Conservation (phyloP, 306 rosid genomes). For the Lathyrus tuberosus region DNA sequence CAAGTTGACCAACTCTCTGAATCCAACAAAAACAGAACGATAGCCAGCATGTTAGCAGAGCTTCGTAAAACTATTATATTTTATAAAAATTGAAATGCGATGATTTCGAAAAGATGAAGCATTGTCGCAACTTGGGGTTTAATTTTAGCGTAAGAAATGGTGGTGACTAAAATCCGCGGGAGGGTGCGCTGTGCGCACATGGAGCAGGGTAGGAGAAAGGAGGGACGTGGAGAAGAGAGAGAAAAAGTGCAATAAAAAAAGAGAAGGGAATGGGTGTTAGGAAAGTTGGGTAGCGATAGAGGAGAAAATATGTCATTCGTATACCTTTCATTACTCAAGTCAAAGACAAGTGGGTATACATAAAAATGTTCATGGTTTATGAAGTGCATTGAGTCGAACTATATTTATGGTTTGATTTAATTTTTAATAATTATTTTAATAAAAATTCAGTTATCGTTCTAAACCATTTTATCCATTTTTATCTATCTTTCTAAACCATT, state of each 20-base stretch:
- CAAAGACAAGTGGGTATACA: background rate
- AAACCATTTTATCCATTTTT: no score
- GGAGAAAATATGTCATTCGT: slow-evolving; percentile 59
- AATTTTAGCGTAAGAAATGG: background rate
- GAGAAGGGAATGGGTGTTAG: background rate
- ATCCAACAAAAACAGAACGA: background rate
- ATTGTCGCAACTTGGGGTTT: background rate
- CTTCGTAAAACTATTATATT: background rate
- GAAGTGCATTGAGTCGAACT: no score
- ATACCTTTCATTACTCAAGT: slow-evolving; percentile 29
- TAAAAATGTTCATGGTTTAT: no score
- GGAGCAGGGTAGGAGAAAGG: slow-evolving; percentile 16
- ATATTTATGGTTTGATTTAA: no score
- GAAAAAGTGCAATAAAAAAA: slow-evolving; percentile 47
- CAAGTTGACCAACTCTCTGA: background rate
- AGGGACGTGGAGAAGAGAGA: slow-evolving; percentile 45
- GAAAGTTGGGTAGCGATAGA: slow-evolving; percentile 63
- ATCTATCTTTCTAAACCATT: no score
- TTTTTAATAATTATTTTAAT: no score
- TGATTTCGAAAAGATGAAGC: background rate
- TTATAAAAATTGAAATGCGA: background rate
- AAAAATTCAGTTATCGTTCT: no score
- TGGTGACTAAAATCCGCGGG: slow-evolving; percentile 40
- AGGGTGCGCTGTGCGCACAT: slow-evolving; percentile 17
- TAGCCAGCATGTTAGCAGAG: slow-evolving; percentile 54